Base-by-base conservation (phyloP, 2,329 filamentous ascomycete species). In the Colletotrichum orchidophilum region DNA sequence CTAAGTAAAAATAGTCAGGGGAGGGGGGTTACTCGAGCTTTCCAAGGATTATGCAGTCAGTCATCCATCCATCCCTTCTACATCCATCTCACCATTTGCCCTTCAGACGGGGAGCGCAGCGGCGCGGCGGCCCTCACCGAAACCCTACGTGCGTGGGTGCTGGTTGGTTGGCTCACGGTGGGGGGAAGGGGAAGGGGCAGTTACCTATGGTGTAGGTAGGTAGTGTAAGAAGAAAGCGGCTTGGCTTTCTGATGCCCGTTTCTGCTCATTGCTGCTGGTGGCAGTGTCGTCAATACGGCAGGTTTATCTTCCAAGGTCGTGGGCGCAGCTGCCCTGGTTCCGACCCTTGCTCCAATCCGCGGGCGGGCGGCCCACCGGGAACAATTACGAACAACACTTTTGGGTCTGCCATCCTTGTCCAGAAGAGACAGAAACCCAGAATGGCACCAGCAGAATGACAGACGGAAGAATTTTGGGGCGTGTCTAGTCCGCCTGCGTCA, bases 301-400 rank as follows among this genome's bases (percentile, higher is more conserved):
- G 9, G 12, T 27, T 52, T 61, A 55, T 24, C 54, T 39, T 33
- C 54, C 21, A 71, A 52, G 63, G 57, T 59, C 64, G 39, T 63
- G 42, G 59, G 59, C 59, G 49, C 52, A 63, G 64, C 68, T 71
- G 64, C 68, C 68, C 64, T 71, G 68, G 64, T 71, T 68, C 21
- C 46, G 33, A 68, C 27, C 68, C 68, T 59, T 71, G 64, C 57
- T 62, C 31, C 68, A 39, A 57, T 35, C 35, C 35, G 33, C 46
- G 53, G 60, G 35, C 42, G 15, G 15, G 52, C n/a, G n/a, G n/a
- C n/a, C n/a, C n/a, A n/a, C n/a, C n/a, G 50, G 57, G 67, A 42
- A 24, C 13, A 27, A 35, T 60, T 42, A 31, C 46, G 35, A 42
- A 42, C 39, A 42, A 42, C 39, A n/a, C 15, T n/a, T 42, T 61